Percentiles rank a stretch among this genome's conserved stretches.
phyloP scores from a whole-genome alignment of 2,329 filamentous ascomycete species.

The Calonectria naviculata region DNA sequence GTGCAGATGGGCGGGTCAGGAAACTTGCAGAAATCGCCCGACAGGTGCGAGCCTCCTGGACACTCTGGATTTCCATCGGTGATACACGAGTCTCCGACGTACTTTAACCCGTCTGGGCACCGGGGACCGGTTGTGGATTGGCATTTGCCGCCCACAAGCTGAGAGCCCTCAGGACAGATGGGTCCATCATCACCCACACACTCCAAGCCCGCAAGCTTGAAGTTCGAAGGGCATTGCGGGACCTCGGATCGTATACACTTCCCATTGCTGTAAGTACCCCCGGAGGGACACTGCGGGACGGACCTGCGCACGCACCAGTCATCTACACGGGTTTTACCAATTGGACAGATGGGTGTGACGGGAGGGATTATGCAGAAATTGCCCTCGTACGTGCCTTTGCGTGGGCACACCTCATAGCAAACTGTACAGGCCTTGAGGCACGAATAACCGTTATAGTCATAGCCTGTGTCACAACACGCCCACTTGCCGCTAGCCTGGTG shows the following conservation, averaged over 20 bases:
- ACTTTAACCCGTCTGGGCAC: neutral
- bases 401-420: too few species aligned
- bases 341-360: neutral
- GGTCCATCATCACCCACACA: neutral
- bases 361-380: neutral
- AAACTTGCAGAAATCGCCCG: neutral
- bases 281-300: neutral
- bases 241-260: neutral
- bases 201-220: neutral
- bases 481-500: too few species aligned
- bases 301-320: neutral
- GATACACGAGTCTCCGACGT: neutral
- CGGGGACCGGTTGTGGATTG: neutral
- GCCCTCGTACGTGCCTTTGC: neutral
- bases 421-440: too few species aligned
- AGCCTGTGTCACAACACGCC: too few species aligned
- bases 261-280: neutral
- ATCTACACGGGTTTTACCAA: neutral
- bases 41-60: neutral
- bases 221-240: neutral
- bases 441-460: too few species aligned
- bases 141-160: neutral
- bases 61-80: neutral
- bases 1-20: neutral
- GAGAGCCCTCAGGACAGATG: neutral